phyloP scores from a whole-genome alignment of 306 rosid genomes.

The Quercus variabilis region DNA sequence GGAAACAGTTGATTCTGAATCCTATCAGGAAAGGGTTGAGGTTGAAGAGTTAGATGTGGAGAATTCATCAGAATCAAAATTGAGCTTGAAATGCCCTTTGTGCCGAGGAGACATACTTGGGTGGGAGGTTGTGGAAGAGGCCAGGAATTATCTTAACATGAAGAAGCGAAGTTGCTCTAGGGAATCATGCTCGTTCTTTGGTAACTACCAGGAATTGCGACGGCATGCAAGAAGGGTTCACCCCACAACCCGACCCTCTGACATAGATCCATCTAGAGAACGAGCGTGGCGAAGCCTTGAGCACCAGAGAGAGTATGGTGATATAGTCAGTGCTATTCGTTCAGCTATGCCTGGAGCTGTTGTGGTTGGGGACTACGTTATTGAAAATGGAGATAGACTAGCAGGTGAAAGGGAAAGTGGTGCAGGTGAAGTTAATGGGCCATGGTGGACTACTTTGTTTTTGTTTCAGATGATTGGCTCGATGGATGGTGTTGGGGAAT shows the following conservation, averaged over 20 bases:
- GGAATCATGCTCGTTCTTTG: conserved; percentile 78
- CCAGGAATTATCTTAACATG: conserved; percentile 71
- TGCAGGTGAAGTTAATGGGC: conserved; percentile 40
- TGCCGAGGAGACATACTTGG: conserved; percentile 75
- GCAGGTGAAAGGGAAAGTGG: conserved; percentile 48
- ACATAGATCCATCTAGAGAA: conserved; percentile 73
- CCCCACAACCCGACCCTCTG: conserved; percentile 73
- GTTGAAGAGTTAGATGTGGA: conserved; percentile 54
- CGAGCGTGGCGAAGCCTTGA: conserved; percentile 80
- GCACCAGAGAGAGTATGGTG: conserved; percentile 86
- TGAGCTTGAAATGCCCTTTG: conserved; percentile 75
- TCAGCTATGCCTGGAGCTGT: conserved; percentile 87
- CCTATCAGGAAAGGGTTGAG: conserved; percentile 60
- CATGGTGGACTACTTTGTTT: conserved; percentile 72
- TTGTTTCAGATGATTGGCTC: conserved; percentile 84
- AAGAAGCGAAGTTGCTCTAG: conserved; percentile 92
- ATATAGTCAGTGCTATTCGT: conserved; percentile 84
- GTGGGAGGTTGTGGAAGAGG: conserved; percentile 90
- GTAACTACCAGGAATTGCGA: conserved; percentile 83
- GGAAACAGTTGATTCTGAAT: conserved; percentile 77
- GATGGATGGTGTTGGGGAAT: conserved; percentile 51
- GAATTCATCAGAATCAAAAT: conserved; percentile 54
- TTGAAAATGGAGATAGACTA: conserved; percentile 81
- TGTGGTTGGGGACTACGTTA: conserved; percentile 78
- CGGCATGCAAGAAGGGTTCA: conserved; percentile 91